phyloP scores from a whole-genome alignment of 2,329 filamentous ascomycete genomes.

The Venturia oleaginea region DNA sequence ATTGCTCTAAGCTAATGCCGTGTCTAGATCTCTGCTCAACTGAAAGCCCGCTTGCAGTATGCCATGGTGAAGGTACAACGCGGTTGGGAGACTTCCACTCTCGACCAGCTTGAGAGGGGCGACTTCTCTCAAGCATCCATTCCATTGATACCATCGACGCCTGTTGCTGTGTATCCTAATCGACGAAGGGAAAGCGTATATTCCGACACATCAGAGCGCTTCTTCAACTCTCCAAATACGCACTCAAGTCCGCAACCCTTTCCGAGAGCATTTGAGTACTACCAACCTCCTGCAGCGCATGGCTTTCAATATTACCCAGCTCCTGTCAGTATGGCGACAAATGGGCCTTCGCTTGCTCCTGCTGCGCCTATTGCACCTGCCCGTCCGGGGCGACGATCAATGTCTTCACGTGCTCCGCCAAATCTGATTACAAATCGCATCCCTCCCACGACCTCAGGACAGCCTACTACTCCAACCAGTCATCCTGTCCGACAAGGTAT shows the following conservation, averaged over 20 bases:
- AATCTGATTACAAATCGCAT: conserved; percentile 27
- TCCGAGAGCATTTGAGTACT: background rate
- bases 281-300: background rate
- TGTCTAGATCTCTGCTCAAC: conserved; percentile 60
- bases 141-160: background rate
- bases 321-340: conserved; percentile 22
- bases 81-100: conserved; percentile 71
- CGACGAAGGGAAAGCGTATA: conserved; percentile 4
- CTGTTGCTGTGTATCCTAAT: background rate
- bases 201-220: conserved; percentile 10
- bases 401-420: conserved; percentile 25
- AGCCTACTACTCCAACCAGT: conserved; percentile 19
- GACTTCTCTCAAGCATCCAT: background rate
- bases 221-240: conserved; percentile 5
- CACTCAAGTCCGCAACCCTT: conserved; percentile 6
- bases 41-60: conserved; percentile 79
- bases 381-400: conserved; percentile 27
- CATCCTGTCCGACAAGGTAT: conserved; percentile 34
- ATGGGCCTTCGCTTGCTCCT: conserved; percentile 23
- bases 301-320: conserved; percentile 13
- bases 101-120: conserved; percentile 60
- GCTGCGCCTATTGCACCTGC: conserved; percentile 25
- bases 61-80: conserved; percentile 83
- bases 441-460: conserved; percentile 19
- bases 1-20: conserved; percentile 3